Base-by-base conservation (phyloP, 208 protist species). In the Zelonia costaricensis region DNA sequence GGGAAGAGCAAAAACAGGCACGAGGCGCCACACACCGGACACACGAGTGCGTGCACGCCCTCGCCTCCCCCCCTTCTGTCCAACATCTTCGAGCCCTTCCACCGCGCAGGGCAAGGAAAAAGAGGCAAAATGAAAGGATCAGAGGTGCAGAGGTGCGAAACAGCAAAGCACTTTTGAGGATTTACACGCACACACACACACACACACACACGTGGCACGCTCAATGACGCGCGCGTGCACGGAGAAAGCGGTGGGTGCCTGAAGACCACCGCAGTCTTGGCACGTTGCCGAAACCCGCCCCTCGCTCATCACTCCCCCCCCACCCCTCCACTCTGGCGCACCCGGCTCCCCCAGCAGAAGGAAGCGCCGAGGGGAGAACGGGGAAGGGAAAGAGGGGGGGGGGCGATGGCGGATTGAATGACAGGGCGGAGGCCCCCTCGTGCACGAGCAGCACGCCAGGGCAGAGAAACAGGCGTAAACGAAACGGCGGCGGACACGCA, bases 91-190 rank as follows among this genome's bases (percentile, higher is more conserved):
- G n/a, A n/a, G n/a, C n/a, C n/a, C n/a, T n/a, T n/a, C n/a, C n/a
- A n/a, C n/a, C n/a, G n/a, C n/a, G n/a, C n/a, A n/a, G 28, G 39
- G 53, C 23, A 48, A 57, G 39, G 60, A 25, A 42, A 47, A 23
- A 57, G 43, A 64, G 36, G 31, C 7, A 39, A 42, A 28, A 23
- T 55, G 51, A 38, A 61, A 52, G 28, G 20, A 38, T 22, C 12
- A 0, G 9, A 38, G 25, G 9, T 38, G 28, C 28, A 18, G 8
- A 38, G 47, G n/a, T 15, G 20, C 28, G 16, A 39, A 20, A 38
- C 49, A 52, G 25, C 25, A 48, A 68, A 33, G 39, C 23, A 15
- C 20, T 30, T 55, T 15, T 27, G 36, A 46, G 22, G 2, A 54
- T 15, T 8, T 5, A 61, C 5, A 28, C 16, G 4, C 22, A 30